Evolutionary conservation across 805 yeast genomes (phyloP), one percentile per base, ranked within the genome.

Genomic region (Lachancea kluyveri): DNA sequence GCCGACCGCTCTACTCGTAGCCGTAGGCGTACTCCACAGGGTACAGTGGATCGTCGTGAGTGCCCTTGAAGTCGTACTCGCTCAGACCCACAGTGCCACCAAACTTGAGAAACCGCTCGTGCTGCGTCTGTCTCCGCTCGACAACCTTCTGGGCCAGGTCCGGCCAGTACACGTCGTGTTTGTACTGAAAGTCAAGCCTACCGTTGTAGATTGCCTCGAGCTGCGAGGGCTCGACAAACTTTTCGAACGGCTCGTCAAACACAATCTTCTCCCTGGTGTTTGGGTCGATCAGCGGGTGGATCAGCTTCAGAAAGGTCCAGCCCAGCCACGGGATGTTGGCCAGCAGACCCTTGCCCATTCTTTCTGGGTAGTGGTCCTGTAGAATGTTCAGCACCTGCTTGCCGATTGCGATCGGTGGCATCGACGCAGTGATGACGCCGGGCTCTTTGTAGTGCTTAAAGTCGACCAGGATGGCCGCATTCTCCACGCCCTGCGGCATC

Each of bases 401-500:
- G 14, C 74, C 68, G 33, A 67, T 66, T 20, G 70, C 60, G 17
- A 67, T 47, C 3, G 76, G 74, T 3, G 75, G 78, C 42, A 67
- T 50, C 54, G 69, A 53, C 30, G 57, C 57, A n/a, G 52, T 43
- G 10, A 53, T 46, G 10, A 57, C 46, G 6, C 62, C 64, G 1
- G 57, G 53, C 14, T 50, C 59, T 22, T 50, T 57, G 27, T 54
- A 57, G 10, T 69, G 65, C 41, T 72, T 70, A 52, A 74, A 73
- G 50, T 74, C 79, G 23, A 72, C 72, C 34, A 74, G 55, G 13
- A 73, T 60, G 6, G 78, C 74, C 19, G 73, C 51, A 3, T 72
- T 64, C 32, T 73, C 78, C 30, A 70, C 77, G 21, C 78, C 79
- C 26, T 73, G 74, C 4, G 79, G 79, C 68, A 71, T 68, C 49